Conservation (phyloP, 495 filamentous ascomycete species). For the Daldinia concentrica region DNA sequence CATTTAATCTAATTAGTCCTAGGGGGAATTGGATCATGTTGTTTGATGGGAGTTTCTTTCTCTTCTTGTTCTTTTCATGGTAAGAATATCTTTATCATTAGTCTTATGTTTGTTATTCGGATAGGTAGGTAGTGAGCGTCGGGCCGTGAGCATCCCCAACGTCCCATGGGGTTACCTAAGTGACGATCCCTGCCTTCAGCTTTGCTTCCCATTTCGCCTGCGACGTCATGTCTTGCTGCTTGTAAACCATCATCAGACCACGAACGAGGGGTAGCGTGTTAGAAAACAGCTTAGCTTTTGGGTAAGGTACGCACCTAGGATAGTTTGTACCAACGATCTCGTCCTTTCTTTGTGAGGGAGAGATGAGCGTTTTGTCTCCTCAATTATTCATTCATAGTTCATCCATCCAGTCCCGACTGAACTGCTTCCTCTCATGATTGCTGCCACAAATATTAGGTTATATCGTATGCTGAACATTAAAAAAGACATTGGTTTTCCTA, state of each 20-base stretch:
- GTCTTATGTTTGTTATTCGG: too few species aligned
- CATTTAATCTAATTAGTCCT: background rate
- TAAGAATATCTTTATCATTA: background rate
- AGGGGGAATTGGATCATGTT: background rate
- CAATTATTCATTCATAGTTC: conserved; percentile 19
- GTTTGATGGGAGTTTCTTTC: background rate
- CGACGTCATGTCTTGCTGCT: conserved; percentile 32
- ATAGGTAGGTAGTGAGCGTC: background rate
- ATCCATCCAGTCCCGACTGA: conserved; percentile 15
- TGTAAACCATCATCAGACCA: conserved; percentile 35
- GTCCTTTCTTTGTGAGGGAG: conserved; percentile 28
- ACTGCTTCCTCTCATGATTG: background rate
- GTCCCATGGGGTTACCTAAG: conserved; percentile 6
- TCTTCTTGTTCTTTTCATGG: background rate
- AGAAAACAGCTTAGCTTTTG: conserved; percentile 12
- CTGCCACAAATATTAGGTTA: background rate
- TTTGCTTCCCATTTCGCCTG: conserved; percentile 23
- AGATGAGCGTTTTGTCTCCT: conserved; percentile 11
- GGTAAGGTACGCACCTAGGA: conserved; percentile 8
- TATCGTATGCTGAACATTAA: background rate
- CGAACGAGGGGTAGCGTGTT: conserved; percentile 31
- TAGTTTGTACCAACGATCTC: conserved; percentile 17
- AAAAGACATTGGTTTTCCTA: conserved; percentile 2
- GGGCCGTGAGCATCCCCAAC: background rate
- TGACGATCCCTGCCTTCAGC: conserved; percentile 27